Conservation (phyloP, 179 eudicot genomes). For the Sideroxylon spinosum region DNA sequence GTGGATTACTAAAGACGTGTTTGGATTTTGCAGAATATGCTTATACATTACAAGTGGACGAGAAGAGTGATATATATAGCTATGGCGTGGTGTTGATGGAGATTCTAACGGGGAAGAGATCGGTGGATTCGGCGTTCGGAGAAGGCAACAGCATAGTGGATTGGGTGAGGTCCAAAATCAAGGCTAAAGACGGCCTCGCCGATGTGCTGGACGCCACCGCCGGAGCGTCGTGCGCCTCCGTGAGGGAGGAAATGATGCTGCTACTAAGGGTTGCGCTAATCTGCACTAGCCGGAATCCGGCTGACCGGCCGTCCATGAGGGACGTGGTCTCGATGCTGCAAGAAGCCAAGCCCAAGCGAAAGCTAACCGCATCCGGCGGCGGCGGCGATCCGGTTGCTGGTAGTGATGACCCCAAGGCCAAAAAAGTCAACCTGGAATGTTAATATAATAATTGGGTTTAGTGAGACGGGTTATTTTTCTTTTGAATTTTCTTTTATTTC, state of each 20-base stretch:
- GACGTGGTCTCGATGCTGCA: constrained; percentile 91
- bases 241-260: constrained; percentile 81
- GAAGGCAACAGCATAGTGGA: constrained; percentile 92
- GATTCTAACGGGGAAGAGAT: constrained; percentile 65
- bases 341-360: constrained; percentile 93
- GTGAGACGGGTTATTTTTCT: neutral
- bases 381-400: constrained; percentile 32
- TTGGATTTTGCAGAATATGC: constrained; percentile 62
- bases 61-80: constrained; percentile 94
- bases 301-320: constrained; percentile 91
- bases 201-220: constrained; percentile 70
- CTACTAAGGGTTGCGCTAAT: constrained; percentile 72
- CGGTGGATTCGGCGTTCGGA: constrained; percentile 76
- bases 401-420: constrained; percentile 21
- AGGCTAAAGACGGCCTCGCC: constrained; percentile 47
- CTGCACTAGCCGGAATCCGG: constrained; percentile 78
- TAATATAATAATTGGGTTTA: constrained; percentile 19
- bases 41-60: constrained; percentile 93
- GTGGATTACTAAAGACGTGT: neutral
- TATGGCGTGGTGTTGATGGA: constrained; percentile 85
- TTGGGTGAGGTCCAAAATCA: constrained; percentile 73
- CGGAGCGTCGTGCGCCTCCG: constrained; percentile 63
- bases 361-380: constrained; percentile 24
- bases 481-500: neutral
- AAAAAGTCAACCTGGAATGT: constrained; percentile 36